These are phyloP conservation scores for Coniochaeta ligniaria DNA, from an alignment of 2,329 filamentous ascomycete species.

Conservation along the genomic window DNA sequence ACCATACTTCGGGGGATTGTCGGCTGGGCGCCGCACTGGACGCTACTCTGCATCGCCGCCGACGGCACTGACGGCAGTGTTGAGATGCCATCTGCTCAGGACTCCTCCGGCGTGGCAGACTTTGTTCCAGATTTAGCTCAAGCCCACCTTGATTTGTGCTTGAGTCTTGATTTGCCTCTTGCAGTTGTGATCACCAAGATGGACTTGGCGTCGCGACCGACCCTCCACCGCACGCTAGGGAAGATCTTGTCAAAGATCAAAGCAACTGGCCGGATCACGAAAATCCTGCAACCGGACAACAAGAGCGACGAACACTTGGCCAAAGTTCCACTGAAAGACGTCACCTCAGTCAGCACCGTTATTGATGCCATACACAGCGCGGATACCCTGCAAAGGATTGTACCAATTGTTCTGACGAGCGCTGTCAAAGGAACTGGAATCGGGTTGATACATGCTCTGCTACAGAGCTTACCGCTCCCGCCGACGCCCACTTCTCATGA, in stretches of 20 bases:
- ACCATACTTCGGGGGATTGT: conserved; percentile 86
- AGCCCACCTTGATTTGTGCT: conserved; percentile 76
- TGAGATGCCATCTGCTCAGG: conserved; percentile 31
- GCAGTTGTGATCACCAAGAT: conserved; percentile 85
- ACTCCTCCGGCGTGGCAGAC: conserved; percentile 40
- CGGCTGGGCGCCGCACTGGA: conserved; percentile 95
- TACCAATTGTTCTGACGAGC: conserved; percentile 85
- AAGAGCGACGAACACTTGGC: conserved; percentile 43
- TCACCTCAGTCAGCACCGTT: conserved; percentile 48
- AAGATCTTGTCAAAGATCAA: conserved; percentile 75
- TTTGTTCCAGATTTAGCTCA: conserved; percentile 59
- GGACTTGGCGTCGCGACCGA: conserved; percentile 70
- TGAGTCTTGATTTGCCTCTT: conserved; percentile 71
- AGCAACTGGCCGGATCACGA: conserved; percentile 63
- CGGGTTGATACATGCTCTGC: conserved; percentile 70
- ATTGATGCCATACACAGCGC: conserved; percentile 37
- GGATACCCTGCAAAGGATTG: conserved; percentile 38
- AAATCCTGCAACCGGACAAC: conserved; percentile 58
- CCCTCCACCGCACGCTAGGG: conserved; percentile 59
- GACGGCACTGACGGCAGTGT: conserved; percentile 53
- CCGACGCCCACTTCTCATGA: conserved; percentile 43
- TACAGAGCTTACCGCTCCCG: conserved; percentile 69
- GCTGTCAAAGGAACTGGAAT: conserved; percentile 80
- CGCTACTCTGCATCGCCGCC: conserved; percentile 77
- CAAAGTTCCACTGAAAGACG: conserved; percentile 47